Percentiles rank a stretch among this genome's conserved stretches.
Evolutionary conservation across 2,329 filamentous ascomycete species (phyloP).

Genomic region (Pestalotiopsis sp.): DNA sequence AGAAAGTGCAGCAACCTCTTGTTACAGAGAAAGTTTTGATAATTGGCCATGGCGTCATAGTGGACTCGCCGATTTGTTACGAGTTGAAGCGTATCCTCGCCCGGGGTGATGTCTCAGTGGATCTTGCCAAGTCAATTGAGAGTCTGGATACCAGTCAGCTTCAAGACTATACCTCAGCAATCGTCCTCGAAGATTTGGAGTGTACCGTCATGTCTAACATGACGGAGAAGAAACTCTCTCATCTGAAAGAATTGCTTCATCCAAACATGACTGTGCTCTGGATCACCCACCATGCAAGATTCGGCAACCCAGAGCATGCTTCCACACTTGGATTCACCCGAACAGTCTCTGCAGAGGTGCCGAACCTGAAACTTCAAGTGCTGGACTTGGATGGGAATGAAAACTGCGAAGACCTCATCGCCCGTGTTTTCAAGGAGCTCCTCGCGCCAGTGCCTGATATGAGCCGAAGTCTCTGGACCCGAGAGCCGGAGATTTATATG

Average conservation of each 20-base stretch:
- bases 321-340: slow-evolving; percentile 31
- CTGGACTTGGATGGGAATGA: slow-evolving; percentile 25
- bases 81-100: slow-evolving; percentile 27
- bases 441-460: neutral
- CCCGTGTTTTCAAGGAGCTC: slow-evolving; percentile 20
- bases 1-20: slow-evolving; percentile 1
- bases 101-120: slow-evolving; percentile 12
- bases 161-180: slow-evolving; percentile 28
- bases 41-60: neutral
- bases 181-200: slow-evolving; percentile 40
- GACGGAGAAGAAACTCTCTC: slow-evolving; percentile 31
- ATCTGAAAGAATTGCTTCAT: slow-evolving; percentile 24
- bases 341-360: slow-evolving; percentile 31
- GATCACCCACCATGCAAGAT: slow-evolving; percentile 23
- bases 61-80: slow-evolving; percentile 28
- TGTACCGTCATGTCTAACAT: slow-evolving; percentile 34
- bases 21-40: neutral
- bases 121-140: slow-evolving; percentile 25
- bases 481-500: slow-evolving; percentile 41
- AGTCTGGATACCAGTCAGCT: slow-evolving; percentile 21
- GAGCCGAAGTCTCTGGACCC: slow-evolving; percentile 24
- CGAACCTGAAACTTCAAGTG: slow-evolving; percentile 26
- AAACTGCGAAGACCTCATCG: slow-evolving; percentile 16
- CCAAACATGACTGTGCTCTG: slow-evolving; percentile 26
- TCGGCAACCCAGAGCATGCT: slow-evolving; percentile 25